Evolutionary conservation across 805 yeast species (phyloP), one percentile per base, ranked within the genome.

Genomic region (Yamadazyma sp.): DNA sequence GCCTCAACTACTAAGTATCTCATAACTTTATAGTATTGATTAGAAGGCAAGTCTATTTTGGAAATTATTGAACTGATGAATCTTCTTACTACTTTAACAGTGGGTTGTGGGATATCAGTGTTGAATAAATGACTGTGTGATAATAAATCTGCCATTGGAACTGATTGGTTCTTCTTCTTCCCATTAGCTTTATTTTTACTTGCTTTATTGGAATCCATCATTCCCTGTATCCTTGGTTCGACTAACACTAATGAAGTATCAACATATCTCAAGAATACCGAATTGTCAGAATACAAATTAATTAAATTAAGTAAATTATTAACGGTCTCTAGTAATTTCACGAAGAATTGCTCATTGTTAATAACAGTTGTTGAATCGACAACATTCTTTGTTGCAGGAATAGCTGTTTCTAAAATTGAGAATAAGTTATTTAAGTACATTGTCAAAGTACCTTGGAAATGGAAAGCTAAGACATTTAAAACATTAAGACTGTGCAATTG

Each of bases 141-240:
- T 30, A 82, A 63, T 20, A 82, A 52, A 58, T 84, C 94, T 7
- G 89, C 74, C 42, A 81, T 58, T 4, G 87, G 78, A 18, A 68
- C 65, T 1, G 75, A 44, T 12, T 56, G 58, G 24, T 58, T 56
- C 30, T 52, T 56, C 43, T 69, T 74, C 48, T 68, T 69, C n/a
- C n/a, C n/a, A n/a, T n/a, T n/a, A n/a, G n/a, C n/a, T n/a, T n/a
- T n/a, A 48, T 63, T 72, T 33, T 69, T 55, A 36, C 52, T 58
- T 15, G 29, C 19, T 45, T 64, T 62, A 29, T 27, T 33, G 20
- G 32, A 8, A 11, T 33, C 27, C 3, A 16, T 12, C 11, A 25
- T 26, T 19, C 36, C 44, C 10, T 31, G 21, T 5, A 39, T 10
- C 44, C 71, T 56, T 10, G 75, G 67, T 45, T 65, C 70, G 6